phyloP scores from a whole-genome alignment of 169 alveolate genomes.

The Eimeria necatrix region DNA sequence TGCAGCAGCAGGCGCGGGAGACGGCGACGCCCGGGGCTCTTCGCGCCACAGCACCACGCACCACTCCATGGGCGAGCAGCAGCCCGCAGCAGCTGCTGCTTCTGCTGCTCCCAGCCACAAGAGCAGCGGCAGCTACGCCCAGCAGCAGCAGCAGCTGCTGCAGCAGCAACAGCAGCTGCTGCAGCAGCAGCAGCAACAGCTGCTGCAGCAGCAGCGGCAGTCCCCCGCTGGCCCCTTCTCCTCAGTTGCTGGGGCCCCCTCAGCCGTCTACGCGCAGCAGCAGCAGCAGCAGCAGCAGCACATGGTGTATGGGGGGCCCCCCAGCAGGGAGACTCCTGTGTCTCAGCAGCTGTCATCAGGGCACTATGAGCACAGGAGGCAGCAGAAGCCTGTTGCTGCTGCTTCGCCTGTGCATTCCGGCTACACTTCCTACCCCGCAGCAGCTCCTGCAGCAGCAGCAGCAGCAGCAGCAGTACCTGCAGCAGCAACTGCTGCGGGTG shows the following conservation, averaged over 20 bases:
- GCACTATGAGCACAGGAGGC: neutral
- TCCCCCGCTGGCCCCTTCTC: constrained; percentile 11
- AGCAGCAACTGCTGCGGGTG: neutral
- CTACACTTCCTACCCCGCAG: constrained; percentile 40
- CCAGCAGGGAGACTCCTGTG: neutral
- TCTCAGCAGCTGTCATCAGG: neutral
- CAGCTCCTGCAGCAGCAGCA: constrained; percentile 14
- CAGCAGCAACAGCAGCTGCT: neutral
- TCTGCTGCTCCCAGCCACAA: constrained; percentile 10
- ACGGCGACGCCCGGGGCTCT: neutral
- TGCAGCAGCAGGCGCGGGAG: constrained; percentile 10
- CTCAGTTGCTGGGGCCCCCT: neutral
- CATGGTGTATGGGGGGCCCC: neutral
- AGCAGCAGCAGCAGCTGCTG: constrained; percentile 55
- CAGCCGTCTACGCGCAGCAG: constrained; percentile 38
- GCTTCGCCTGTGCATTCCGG: neutral
- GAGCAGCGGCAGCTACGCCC: constrained; percentile 38
- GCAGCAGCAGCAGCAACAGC: constrained; percentile 44
- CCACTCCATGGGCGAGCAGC: constrained; percentile 1
- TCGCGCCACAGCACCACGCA: constrained; percentile 39
- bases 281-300: neutral
- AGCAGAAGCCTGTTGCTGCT: neutral
- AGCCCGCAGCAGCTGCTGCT: constrained; percentile 36
- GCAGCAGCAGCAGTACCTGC: constrained; percentile 49
- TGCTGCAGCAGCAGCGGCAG: neutral